phyloP scores from a whole-genome alignment of 2,329 filamentous ascomycete species.

The Penicillium sp. region DNA sequence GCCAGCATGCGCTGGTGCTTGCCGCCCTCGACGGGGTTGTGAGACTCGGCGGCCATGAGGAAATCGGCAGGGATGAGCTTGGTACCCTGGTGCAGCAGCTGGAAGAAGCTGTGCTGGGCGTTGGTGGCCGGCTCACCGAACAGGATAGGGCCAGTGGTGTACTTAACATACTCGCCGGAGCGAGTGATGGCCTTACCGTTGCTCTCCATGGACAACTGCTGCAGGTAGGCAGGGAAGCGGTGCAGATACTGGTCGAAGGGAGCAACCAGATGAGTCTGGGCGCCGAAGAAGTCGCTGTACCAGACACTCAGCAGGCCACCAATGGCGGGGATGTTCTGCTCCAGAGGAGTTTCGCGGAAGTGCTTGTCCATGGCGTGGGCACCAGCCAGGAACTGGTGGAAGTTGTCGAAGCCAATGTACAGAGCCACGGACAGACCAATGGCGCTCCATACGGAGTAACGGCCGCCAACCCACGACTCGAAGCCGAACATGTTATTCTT shows the following conservation, averaged over 20 bases:
- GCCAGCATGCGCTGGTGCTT: constrained; percentile 78
- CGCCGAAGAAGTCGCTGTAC: constrained; percentile 99
- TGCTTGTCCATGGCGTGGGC: constrained; percentile 98
- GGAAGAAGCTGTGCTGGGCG: constrained; percentile 99
- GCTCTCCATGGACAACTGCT: constrained; percentile 99
- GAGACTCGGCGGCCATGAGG: constrained; percentile 92
- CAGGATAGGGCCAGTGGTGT: constrained; percentile 93
- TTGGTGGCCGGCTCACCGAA: constrained; percentile 99
- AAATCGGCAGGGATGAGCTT: constrained; percentile 99
- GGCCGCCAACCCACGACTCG: constrained; percentile 96
- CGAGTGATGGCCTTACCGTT: constrained; percentile 98
- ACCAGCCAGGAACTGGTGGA: constrained; percentile 91
- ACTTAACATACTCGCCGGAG: constrained; percentile 85
- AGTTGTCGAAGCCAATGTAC: constrained; percentile 97
- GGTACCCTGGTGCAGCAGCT: constrained; percentile 97
- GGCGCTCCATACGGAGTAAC: constrained; percentile 98
- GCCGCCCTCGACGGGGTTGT: constrained; percentile 92
- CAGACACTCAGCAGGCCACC: constrained; percentile 94
- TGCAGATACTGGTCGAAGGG: constrained; percentile 99
- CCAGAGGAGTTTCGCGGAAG: constrained; percentile 87
- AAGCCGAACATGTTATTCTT: constrained; percentile 99
- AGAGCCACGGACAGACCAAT: constrained; percentile 93
- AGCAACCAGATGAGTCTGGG: constrained; percentile 95
- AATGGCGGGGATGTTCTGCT: constrained; percentile 92
- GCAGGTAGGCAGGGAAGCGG: constrained; percentile 97